Percentiles rank a stretch among this genome's conserved stretches.
phyloP scores from a whole-genome alignment of 805 yeast genomes.

The Komagataella pseudopastoris region DNA sequence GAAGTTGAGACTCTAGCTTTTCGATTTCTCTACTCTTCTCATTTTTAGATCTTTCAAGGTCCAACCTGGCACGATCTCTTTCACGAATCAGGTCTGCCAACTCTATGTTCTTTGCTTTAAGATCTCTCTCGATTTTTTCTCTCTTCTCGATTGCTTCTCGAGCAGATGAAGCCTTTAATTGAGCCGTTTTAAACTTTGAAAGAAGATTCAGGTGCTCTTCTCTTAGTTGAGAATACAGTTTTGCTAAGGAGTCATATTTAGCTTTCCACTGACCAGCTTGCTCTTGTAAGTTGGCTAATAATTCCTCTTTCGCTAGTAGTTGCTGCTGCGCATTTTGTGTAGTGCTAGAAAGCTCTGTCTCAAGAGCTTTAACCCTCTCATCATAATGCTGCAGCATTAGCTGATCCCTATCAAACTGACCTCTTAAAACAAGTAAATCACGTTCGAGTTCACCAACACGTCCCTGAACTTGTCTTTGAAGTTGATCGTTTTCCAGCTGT shows the following conservation, averaged over 20 bases:
- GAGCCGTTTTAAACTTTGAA: slow-evolving; percentile 65
- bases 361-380: slow-evolving; percentile 68
- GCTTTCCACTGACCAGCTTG: slow-evolving; percentile 70
- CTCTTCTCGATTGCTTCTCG: slow-evolving; percentile 81
- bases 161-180: slow-evolving; percentile 78
- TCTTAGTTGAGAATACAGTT: slow-evolving; percentile 78
- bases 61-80: slow-evolving; percentile 79
- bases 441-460: slow-evolving; percentile 72
- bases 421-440: slow-evolving; percentile 59
- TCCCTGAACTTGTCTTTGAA: slow-evolving; percentile 64
- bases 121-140: slow-evolving; percentile 69
- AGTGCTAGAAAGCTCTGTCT: slow-evolving; percentile 50
- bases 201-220: slow-evolving; percentile 80
- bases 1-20: slow-evolving; percentile 45
- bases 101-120: slow-evolving; percentile 77
- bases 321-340: slow-evolving; percentile 60
- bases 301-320: slow-evolving; percentile 64
- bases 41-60: slow-evolving; percentile 58
- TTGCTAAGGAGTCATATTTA: slow-evolving; percentile 83
- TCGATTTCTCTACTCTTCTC: slow-evolving; percentile 54
- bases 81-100: slow-evolving; percentile 82
- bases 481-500: slow-evolving; percentile 51
- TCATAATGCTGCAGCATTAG: slow-evolving; percentile 78
- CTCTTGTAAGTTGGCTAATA: slow-evolving; percentile 51
- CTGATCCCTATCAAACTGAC: slow-evolving; percentile 81